Evolutionary conservation across 2,329 filamentous ascomycete species (phyloP), one percentile per base, ranked within the genome.

Genomic region (Colletotrichum magnum): DNA sequence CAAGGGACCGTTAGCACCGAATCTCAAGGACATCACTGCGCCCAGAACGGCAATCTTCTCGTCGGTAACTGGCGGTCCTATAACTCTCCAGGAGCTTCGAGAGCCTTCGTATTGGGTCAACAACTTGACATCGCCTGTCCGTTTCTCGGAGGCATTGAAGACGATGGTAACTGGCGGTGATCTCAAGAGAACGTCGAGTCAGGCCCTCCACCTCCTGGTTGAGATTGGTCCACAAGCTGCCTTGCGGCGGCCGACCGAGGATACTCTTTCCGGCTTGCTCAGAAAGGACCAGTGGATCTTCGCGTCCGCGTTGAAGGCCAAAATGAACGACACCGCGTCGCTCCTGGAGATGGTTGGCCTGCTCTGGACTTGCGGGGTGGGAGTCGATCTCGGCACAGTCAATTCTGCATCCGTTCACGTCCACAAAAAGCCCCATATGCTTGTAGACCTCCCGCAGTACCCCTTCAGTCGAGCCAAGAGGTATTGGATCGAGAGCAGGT

Each of bases 401-500:
- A 63, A 58, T 2, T 50, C n/a, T n/a, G 45, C 9, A 16, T 24
- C 57, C 10, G 39, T 51, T 28, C 51, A 68, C 13, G 24, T 26
- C 32, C 36, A 28, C 10, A 10, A 50, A 2, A 45, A 47, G 6
- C 58, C 64, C 4, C 24, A 47, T 26, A 50, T 80, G 21, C 74
- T 88, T 2, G 71, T 78, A 0, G 82, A 84, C 67, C 74, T 89
- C n/a, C 87, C 87, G 1, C 77, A 80, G 1, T 89, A 89, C 67
- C 81, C 84, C 2, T 89, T 87, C 85, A 86, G 87, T 32, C 86
- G 88, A 66, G 75, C 77, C 43, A 84, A 81, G 28, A 77, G 74
- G 1, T 87, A 87, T 73, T 89, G 87, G 86, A 81, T 85, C 65
- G 86, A 89, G 68, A 84, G 84, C 1, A 81, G 84, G 28, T 72